Evolutionary conservation across 169 alveolate species (phyloP).

Genomic region (Amoebophrya sp.): DNA sequence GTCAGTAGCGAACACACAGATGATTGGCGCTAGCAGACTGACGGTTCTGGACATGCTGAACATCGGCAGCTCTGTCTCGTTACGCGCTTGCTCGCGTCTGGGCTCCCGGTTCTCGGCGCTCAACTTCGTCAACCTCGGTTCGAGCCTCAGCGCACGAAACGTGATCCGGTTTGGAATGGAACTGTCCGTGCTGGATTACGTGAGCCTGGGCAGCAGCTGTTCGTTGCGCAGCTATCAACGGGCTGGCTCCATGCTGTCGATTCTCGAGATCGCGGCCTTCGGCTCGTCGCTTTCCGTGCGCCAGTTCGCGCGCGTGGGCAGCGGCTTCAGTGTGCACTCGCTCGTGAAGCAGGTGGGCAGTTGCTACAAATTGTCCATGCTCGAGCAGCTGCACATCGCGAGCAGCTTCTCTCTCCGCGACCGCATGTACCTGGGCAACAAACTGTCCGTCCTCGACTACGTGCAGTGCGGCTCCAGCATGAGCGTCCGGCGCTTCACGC

Average conservation of each 20-base stretch:
- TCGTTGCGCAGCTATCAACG: neutral
- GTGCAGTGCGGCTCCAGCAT: neutral
- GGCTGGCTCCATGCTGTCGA: neutral
- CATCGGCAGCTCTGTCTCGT: neutral
- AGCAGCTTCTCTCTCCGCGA: neutral
- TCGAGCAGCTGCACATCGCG: neutral
- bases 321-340: neutral
- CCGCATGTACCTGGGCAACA: neutral
- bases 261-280: neutral
- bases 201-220: neutral
- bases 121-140: neutral
- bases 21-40: neutral
- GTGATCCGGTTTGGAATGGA: neutral
- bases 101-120: slow-evolving; percentile 21
- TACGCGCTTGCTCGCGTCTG: neutral
- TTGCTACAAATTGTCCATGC: neutral
- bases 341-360: neutral
- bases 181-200: neutral
- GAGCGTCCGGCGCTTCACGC: neutral
- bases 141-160: neutral
- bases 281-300: neutral
- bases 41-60: neutral
- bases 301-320: neutral
- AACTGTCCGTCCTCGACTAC: neutral
- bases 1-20: neutral